phyloP scores from a whole-genome alignment of 1,284 basidiomycete species.

The Macrocybe sp. region DNA sequence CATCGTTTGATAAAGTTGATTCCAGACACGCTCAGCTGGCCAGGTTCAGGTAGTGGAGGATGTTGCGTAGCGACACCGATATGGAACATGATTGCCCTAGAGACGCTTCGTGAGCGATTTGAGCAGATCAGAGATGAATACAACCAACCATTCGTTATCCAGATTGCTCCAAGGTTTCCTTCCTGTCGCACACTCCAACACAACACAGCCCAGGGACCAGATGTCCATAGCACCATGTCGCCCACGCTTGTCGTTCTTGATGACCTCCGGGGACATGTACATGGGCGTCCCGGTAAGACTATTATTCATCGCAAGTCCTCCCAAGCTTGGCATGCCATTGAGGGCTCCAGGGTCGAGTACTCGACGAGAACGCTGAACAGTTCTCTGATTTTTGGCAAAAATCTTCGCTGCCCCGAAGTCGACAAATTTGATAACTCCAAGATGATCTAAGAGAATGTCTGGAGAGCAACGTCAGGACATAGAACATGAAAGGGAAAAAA shows the following conservation, averaged over 20 bases:
- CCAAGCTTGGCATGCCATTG: conserved; percentile 25
- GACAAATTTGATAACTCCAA: conserved; percentile 95
- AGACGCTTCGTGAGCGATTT: conserved; percentile 9
- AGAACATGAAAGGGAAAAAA: not conserved
- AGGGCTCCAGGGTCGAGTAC: conserved; percentile 30
- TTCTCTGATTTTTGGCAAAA: conserved; percentile 89
- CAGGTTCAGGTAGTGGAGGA: conserved; percentile 89
- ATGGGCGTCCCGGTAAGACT: conserved; percentile 97
- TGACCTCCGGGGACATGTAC: conserved; percentile 99
- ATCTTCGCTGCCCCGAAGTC: conserved; percentile 99
- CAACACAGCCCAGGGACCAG: conserved; percentile 96
- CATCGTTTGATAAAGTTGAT: conserved; percentile 95
- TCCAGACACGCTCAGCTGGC: conserved; percentile 85
- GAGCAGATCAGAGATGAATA: conserved; percentile 1
- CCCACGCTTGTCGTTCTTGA: conserved; percentile 86
- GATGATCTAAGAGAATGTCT: conserved; percentile 95
- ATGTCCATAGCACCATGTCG: conserved; percentile 97
- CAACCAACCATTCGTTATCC: conserved; percentile 92
- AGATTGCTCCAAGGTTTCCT: conserved; percentile 98
- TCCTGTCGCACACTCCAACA: conserved; percentile 95
- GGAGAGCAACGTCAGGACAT: conserved; percentile 15
- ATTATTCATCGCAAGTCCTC: conserved; percentile 63
- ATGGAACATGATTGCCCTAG: conserved; percentile 98
- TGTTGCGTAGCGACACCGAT: conserved; percentile 97
- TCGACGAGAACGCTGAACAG: conserved; percentile 73